Evolutionary conservation across 2,329 filamentous ascomycete species (phyloP).

Genomic region (Grosmannia serpens): DNA sequence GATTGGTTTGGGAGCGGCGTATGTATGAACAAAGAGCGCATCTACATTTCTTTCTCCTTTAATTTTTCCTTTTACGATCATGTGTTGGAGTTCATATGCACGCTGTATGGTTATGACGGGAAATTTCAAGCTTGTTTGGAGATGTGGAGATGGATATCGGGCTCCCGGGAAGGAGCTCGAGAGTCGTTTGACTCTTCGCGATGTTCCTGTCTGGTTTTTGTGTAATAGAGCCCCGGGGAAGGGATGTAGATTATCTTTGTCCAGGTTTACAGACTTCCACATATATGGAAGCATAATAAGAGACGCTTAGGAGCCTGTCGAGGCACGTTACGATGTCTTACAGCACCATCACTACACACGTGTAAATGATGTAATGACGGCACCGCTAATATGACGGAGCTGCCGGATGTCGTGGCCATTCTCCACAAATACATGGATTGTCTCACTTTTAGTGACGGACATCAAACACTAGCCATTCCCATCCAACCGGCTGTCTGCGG

Average conservation of each 20-base stretch:
- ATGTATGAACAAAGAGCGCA: background rate
- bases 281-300: background rate
- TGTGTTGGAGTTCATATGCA: background rate
- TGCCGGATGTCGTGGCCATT: background rate
- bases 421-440: background rate
- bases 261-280: background rate
- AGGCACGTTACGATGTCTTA: background rate
- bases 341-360: too few relatives aligned
- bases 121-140: background rate
- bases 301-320: background rate
- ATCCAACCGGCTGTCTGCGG: background rate
- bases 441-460: background rate
- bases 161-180: background rate
- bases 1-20: constrained; percentile 26
- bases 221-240: background rate
- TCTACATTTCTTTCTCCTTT: background rate
- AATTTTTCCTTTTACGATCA: background rate
- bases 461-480: too few relatives aligned
- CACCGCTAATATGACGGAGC: background rate
- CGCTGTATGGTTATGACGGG: background rate
- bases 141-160: background rate
- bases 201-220: background rate
- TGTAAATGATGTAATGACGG: too few relatives aligned
- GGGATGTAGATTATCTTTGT: background rate
- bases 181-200: background rate